Conservation (phyloP, 129 eudicot genomes). For the Calendula officinalis region DNA sequence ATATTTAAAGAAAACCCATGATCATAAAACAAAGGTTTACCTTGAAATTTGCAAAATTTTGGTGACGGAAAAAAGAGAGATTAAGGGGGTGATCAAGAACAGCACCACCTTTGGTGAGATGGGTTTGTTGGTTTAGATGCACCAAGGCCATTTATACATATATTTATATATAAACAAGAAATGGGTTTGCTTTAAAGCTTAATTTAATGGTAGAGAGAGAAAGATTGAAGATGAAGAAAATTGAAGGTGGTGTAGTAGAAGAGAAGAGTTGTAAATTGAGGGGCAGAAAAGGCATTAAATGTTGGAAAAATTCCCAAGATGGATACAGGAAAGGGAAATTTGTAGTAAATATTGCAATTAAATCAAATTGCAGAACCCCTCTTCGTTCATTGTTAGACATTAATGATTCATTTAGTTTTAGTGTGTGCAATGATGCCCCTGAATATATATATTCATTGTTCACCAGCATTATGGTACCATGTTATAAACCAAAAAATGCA, state of each 20-base stretch:
- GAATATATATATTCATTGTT: conserved; percentile 11
- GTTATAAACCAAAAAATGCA: conserved; percentile 25
- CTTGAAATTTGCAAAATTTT: conserved; percentile 36
- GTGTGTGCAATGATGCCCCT: conserved; percentile 28
- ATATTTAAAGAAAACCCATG: background rate
- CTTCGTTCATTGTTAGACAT: conserved; percentile 61
- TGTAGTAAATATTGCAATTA: conserved; percentile 61
- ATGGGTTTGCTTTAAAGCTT: conserved; percentile 42
- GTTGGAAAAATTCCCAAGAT: conserved; percentile 52
- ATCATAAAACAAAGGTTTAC: conserved; percentile 12
- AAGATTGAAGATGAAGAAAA: conserved; percentile 22
- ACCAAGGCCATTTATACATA: conserved; percentile 45
- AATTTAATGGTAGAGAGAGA: conserved; percentile 30
- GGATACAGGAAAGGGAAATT: conserved; percentile 58
- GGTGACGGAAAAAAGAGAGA: conserved; percentile 30
- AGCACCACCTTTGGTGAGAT: conserved; percentile 30
- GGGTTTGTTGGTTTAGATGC: conserved; percentile 51
- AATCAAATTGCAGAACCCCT: conserved; percentile 42
- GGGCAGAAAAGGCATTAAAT: conserved; percentile 65
- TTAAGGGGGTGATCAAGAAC: conserved; percentile 33
- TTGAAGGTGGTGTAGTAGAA: conserved; percentile 47
- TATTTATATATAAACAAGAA: conserved; percentile 44
- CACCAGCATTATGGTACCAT: conserved; percentile 27
- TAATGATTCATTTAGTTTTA: conserved; percentile 30
- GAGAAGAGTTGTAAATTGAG: conserved; percentile 56